Evolutionary conservation across 163 green algal species (phyloP), one percentile per base, ranked within the genome.

Genomic region (Dunaliella salina): DNA sequence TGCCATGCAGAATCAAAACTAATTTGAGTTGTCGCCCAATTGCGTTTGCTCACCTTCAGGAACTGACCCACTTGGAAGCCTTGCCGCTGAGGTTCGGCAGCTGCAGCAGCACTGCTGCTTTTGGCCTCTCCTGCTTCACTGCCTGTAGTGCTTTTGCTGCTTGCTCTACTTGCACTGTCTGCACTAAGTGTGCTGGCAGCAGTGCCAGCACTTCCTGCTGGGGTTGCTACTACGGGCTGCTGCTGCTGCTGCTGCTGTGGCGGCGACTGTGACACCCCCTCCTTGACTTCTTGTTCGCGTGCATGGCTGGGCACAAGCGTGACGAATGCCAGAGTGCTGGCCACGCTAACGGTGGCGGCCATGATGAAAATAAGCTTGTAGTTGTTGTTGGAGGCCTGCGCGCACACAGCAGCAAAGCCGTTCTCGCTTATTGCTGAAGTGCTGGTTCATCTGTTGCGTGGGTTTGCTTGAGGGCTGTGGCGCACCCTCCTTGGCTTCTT

Each of bases 321-420:
- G 30, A 92, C 87, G 83, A 94, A 94, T 0, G 91, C 91, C 0
- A 90, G 30, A 33, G 32, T 85, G 79, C 81, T 87, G 24, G 72
- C 57, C 15, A 90, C 86, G 24, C 78, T 88, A 17, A 92, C 83
- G 25, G 85, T 80, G 46, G 91, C 86, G 20, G 91, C 91, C 30
- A 90, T 84, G 29, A 88, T 85, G 88, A 94, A 94, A 87, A 94
- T 93, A 34, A 91, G 86, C 86, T 91, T 86, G 87, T 94, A 94
- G 91, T 94, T 94, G 91, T 93, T 93, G 82, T 88, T 90, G n/a
- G 87, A 88, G 32, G 88, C 88, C 69, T 84, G 85, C n/a, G 29
- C 1, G 80, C 1, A 50, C 26, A 3, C 25, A 30, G 67, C 26
- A 30, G 26, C 29, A 30, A 11, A 11, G 67, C 67, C 13, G 67